A percentile compares a stretch with the other conserved stretches of the same genome.
Conservation (phyloP, 805 yeast genomes). For the Candida anglica region DNA sequence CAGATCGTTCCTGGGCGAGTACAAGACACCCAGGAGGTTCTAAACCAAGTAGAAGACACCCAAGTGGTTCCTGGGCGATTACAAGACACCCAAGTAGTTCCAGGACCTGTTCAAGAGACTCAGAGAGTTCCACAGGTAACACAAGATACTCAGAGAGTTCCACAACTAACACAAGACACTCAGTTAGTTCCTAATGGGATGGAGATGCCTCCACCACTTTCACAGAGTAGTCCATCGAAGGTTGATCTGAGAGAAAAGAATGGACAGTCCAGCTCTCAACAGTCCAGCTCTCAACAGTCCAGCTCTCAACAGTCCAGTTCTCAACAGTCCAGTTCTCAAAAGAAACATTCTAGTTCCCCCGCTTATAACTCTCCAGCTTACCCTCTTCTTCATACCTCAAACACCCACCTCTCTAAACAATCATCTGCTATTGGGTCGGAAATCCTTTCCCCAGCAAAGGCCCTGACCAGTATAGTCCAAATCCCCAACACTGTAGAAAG, state of each 20-base stretch:
- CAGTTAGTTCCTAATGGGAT: background rate
- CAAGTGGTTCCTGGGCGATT: too few relatives aligned
- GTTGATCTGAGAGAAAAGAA: too few relatives aligned
- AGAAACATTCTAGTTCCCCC: background rate
- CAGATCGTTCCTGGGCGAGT: too few relatives aligned
- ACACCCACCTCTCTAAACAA: background rate
- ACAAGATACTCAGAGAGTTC: background rate
- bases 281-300: background rate
- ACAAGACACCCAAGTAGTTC: background rate
- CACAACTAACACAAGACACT: conserved; percentile 1
- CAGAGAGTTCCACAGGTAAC: too few relatives aligned
- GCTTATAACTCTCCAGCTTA: background rate
- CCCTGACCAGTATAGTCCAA: conserved; percentile 9
- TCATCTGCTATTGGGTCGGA: too few relatives aligned
- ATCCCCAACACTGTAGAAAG: conserved; percentile 18
- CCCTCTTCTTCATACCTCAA: background rate
- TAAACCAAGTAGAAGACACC: too few relatives aligned
- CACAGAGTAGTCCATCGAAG: conserved; percentile 1
- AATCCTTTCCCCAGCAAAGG: conserved; percentile 3
- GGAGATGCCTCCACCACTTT: too few relatives aligned
- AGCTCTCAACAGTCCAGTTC: background rate
- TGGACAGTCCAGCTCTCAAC: too few relatives aligned
- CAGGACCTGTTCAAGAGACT: too few relatives aligned
- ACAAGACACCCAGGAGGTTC: too few relatives aligned
- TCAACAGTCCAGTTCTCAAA: background rate